phyloP scores from a whole-genome alignment of 1,139 yeast species.

The Saccharomycopsis hybrid region DNA sequence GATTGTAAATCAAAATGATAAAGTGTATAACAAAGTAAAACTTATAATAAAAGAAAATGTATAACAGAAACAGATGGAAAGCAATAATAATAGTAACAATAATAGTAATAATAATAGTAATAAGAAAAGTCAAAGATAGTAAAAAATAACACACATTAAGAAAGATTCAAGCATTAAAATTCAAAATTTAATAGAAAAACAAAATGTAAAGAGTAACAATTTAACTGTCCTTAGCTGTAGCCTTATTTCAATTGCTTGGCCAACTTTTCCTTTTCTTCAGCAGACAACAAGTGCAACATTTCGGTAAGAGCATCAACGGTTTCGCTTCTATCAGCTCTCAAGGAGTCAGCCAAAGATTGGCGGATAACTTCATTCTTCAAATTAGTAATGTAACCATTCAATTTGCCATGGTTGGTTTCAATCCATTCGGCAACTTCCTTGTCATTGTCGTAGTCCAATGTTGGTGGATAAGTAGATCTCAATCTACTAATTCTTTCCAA shows the following conservation, averaged over 20 bases:
- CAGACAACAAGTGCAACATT: slow-evolving; percentile 50
- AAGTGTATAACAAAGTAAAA: too few species aligned
- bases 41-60: too few species aligned
- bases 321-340: slow-evolving; percentile 49
- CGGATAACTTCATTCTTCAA: slow-evolving; percentile 61
- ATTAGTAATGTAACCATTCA: slow-evolving; percentile 56
- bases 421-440: slow-evolving; percentile 79
- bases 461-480: slow-evolving; percentile 79
- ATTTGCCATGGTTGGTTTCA: slow-evolving; percentile 64
- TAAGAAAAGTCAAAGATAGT: too few species aligned
- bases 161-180: too few species aligned
- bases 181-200: too few species aligned
- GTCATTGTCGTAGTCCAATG: slow-evolving; percentile 68
- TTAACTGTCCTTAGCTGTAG: too few species aligned
- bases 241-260: slow-evolving; percentile 8
- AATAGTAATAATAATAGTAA: too few species aligned
- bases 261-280: slow-evolving; percentile 49
- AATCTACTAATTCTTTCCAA: slow-evolving; percentile 81
- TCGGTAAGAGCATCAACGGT: slow-evolving; percentile 56
- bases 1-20: too few species aligned
- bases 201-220: too few species aligned
- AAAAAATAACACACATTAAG: too few species aligned
- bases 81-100: too few species aligned
- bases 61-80: too few species aligned
- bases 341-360: slow-evolving; percentile 51